These are phyloP conservation scores for Phytophthora foliorum DNA, from an alignment of 352 stramenopile genomes.

Conservation along the genomic window DNA sequence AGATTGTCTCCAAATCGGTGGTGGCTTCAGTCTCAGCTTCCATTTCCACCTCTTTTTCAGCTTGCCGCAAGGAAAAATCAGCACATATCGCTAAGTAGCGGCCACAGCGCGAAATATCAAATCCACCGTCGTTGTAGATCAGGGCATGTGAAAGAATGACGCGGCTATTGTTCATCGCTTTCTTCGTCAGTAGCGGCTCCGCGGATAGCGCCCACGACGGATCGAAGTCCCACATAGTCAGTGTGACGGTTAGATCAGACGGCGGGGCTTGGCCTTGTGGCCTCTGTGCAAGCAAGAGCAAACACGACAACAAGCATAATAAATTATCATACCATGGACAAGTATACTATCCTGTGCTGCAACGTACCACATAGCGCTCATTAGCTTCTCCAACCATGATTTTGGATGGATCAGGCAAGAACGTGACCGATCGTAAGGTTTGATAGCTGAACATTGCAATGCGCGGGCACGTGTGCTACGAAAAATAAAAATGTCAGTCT, in stretches of 20 bases:
- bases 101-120: constrained; percentile 97
- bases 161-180: constrained; percentile 88
- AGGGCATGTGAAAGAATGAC: constrained; percentile 92
- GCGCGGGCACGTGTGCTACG: constrained; percentile 78
- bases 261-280: constrained; percentile 77
- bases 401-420: constrained; percentile 90
- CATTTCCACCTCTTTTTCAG: constrained; percentile 88
- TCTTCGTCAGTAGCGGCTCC: constrained; percentile 78
- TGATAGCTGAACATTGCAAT: constrained; percentile 93
- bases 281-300: constrained; percentile 47
- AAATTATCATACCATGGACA: background rate
- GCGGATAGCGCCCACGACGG: constrained; percentile 78
- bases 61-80: constrained; percentile 93
- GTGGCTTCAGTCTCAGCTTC: constrained; percentile 78
- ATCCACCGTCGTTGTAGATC: constrained; percentile 98
- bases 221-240: constrained; percentile 97
- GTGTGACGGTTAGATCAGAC: constrained; percentile 94
- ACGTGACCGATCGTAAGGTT: constrained; percentile 95
- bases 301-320: constrained; percentile 1
- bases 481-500: constrained; percentile 6
- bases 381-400: constrained; percentile 97
- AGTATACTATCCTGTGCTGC: background rate
- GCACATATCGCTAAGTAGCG: constrained; percentile 96
- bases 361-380: constrained; percentile 83
- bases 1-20: constrained; percentile 80